A percentile compares a stretch with the other conserved stretches of the same genome.
phyloP scores from a whole-genome alignment of 2,329 filamentous ascomycete genomes.

The Cytospora leucostoma region DNA sequence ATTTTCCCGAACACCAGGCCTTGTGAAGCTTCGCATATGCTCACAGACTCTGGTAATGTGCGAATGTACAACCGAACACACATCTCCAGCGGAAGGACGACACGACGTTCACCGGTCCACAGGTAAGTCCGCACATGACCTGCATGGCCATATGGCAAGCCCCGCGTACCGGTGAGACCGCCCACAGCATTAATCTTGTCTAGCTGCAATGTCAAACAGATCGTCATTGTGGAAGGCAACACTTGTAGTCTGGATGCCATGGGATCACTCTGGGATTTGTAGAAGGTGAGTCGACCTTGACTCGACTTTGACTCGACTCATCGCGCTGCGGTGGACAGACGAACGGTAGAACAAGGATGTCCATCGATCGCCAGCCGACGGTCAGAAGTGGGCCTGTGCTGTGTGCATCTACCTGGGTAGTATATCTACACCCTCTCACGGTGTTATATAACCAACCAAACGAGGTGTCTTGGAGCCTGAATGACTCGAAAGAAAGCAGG shows the following conservation, averaged over 20 bases:
- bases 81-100: not conserved
- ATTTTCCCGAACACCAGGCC: not conserved
- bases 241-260: not conserved
- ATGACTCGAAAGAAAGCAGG: not conserved
- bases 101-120: not conserved
- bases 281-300: not conserved
- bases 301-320: not conserved
- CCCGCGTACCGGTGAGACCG: not conserved
- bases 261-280: slow-evolving; percentile 2
- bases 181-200: not conserved
- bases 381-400: too few species aligned
- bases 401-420: not conserved
- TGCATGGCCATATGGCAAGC: slow-evolving; percentile 1
- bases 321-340: slow-evolving; percentile 8
- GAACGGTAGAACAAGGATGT: not conserved
- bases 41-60: not conserved
- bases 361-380: too few species aligned
- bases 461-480: not conserved
- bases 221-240: not conserved
- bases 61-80: not conserved
- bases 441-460: not conserved
- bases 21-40: not conserved
- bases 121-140: slow-evolving; percentile 1
- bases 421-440: not conserved
- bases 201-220: not conserved